Base-by-base conservation (phyloP, 305 asterid genomes). In the Plantago coronopus region DNA sequence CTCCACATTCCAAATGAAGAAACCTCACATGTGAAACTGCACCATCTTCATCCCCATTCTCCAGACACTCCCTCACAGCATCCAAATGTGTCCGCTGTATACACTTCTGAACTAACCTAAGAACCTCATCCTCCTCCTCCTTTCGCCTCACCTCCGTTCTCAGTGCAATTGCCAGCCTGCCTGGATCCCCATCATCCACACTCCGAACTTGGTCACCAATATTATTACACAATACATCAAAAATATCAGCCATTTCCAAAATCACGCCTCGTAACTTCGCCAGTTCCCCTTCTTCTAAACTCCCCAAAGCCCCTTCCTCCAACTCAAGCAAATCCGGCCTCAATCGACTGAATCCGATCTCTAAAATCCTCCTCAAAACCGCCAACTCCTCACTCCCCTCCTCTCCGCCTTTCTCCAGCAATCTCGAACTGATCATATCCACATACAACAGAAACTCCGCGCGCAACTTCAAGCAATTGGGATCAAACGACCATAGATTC, bases 21-120 rank as follows among this genome's bases (percentile, higher is more conserved):
- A 84, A 91, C 71, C 81, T 81, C 65, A 88, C 75, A 74, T 82
- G 95, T 1, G 78, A 81, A 67, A 80, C 66, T 10, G 81, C 84
- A 50, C 82, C 79, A 72, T 81, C 90, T 72, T 65, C 81, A 18
- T 91, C 90, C 44, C 69, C 76, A 43, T 72, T 70, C 74, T 72
- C 76, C 75, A 88, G 62, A 68, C 83, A 77, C 53, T 73, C 76
- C 81, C 63, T 84, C 84, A 88, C 81, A 67, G 83, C 86, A 67
- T 84, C 89, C 71, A 91, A 69, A 76, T 91, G 96, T 37, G 75
- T 75, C 22, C 65, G 69, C 83, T 91, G 98, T 56, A 88, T 85
- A 72, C 88, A 78, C 73, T 75, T 85, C 76, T 76, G 89, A 56
- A 81, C 75, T 76, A 79, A 66, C 71, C 83, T 81, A 62, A 88